Evolutionary conservation across 257 asterid genomes (phyloP), one percentile per base, ranked within the genome.

Genomic region (Nicotiana tabacum): DNA sequence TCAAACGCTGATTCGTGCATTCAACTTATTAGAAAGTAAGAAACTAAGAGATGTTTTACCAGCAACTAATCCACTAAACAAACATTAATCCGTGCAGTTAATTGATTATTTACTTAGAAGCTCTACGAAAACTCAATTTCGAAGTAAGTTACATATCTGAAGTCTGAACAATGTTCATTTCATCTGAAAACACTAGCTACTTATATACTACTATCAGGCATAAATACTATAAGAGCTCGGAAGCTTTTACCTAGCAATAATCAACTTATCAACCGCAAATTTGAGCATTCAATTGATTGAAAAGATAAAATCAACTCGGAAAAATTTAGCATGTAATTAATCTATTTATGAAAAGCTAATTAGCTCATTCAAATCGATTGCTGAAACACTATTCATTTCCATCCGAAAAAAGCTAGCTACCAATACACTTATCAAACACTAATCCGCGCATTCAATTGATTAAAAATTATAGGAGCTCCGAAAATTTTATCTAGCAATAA

Each of bases 61-160:
- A 51, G 64, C 43, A 51, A 76, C 9, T 51, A 76, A 76, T 51
- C 80, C 8, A 76, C 80, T 76, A 61, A 76, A 9, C 64, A 76
- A 48, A 15, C 80, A 51, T 15, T 48, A 76, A 51, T 48, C 24
- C 67, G 0, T 18, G 17, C n/a, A 30, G 30, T 29, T 77, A 6
- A 81, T 18, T 1, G 27, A 32, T 67, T 15, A 48, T 46, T 24
- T 46, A 6, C 27, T 48, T 48, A 11, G 21, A 51, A 7, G 29
- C 15, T 74, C 43, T 48, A 27, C 3, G 62, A 46, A 6, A 48
- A 74, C 62, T 15, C 15, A 74, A 51, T 27, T 3, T 11, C 2
- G 62, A 51, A 74, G 80, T 7, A 74, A 48, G 10, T 51, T 27
- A 13, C 13, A 2, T 27, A 27, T 74, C 24, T 27, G 58, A 53